A percentile compares a stretch with the other conserved stretches of the same genome.
Conservation (phyloP, 805 yeast species). For the Ogataea pini region DNA sequence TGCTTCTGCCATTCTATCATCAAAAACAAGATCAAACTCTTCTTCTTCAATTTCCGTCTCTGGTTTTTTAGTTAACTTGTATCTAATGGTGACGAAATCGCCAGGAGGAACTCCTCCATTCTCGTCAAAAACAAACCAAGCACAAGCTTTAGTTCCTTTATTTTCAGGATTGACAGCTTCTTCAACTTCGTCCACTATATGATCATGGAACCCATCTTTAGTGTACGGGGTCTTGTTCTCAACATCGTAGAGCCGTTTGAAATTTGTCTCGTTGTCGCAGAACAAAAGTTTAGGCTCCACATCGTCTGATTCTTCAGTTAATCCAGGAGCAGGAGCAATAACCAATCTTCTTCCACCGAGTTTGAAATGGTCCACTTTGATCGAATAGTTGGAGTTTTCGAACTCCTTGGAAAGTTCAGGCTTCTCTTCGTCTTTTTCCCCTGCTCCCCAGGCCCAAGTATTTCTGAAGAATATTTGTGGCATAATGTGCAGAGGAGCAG, state of each 20-base stretch:
- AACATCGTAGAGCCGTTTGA: conserved; percentile 62
- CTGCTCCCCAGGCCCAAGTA: conserved; percentile 90
- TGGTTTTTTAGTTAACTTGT: conserved; percentile 49
- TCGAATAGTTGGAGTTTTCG: conserved; percentile 44
- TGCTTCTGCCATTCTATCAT: conserved; percentile 79
- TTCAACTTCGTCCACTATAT: conserved; percentile 59
- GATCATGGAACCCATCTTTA: conserved; percentile 92
- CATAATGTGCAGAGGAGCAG: conserved; percentile 85
- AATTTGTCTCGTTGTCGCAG: conserved; percentile 89
- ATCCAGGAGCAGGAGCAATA: conserved; percentile 85
- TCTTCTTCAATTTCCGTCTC: conserved; percentile 61
- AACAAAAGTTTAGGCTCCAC: conserved; percentile 76
- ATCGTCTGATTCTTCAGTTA: conserved; percentile 56
- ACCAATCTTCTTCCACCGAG: conserved; percentile 65
- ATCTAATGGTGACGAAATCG: conserved; percentile 82
- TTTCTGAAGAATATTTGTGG: conserved; percentile 87
- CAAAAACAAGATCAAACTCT: conserved; percentile 67
- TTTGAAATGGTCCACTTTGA: conserved; percentile 65
- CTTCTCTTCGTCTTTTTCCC: conserved; percentile 44
- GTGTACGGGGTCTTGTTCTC: conserved; percentile 60
- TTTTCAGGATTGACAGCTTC: conserved; percentile 68
- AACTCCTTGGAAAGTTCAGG: conserved; percentile 48
- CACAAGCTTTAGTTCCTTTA: conserved; percentile 81
- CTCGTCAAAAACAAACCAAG: conserved; percentile 77
- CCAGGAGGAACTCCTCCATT: conserved; percentile 82